Percentiles rank a stretch among this genome's conserved stretches.
Conservation (phyloP, 2,329 filamentous ascomycete species). For the Zymoseptoria ardabiliae region DNA sequence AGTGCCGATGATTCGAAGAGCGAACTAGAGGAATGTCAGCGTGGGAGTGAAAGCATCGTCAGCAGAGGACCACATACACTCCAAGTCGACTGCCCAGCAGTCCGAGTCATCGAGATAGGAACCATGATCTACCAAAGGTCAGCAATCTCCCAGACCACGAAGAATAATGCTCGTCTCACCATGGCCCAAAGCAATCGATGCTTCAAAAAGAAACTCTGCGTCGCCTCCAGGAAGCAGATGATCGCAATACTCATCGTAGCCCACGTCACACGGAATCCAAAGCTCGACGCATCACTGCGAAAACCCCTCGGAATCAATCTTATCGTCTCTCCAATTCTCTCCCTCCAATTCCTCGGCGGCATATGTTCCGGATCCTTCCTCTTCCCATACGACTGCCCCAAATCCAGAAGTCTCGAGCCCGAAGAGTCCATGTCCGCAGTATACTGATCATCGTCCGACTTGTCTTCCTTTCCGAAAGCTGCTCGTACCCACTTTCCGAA, state of each 20-base stretch:
- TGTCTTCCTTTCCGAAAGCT: slow-evolving; percentile 48
- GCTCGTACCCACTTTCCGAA: slow-evolving; percentile 58
- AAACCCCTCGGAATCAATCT: slow-evolving; percentile 53
- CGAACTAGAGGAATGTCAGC: slow-evolving; percentile 26
- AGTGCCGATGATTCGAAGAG: slow-evolving; percentile 60
- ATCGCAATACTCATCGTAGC: slow-evolving; percentile 67
- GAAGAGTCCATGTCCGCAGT: slow-evolving; percentile 52
- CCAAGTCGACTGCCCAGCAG: slow-evolving; percentile 64
- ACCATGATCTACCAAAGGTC: slow-evolving; percentile 63
- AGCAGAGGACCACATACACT: slow-evolving; percentile 32
- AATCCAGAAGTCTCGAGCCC: slow-evolving; percentile 49
- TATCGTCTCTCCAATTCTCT: slow-evolving; percentile 56
- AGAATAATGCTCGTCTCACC: neutral
- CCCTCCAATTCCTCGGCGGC: slow-evolving; percentile 51
- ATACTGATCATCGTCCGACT: slow-evolving; percentile 47
- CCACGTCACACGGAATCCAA: slow-evolving; percentile 63
- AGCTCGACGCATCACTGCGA: slow-evolving; percentile 56
- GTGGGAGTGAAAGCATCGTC: neutral
- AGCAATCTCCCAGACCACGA: neutral
- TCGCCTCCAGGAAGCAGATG: slow-evolving; percentile 55
- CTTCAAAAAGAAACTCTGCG: slow-evolving; percentile 59
- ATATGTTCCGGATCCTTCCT: slow-evolving; percentile 69
- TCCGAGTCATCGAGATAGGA: slow-evolving; percentile 61
- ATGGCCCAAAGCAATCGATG: slow-evolving; percentile 51
- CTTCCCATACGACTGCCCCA: slow-evolving; percentile 56